Evolutionary conservation across 2,329 filamentous ascomycete species (phyloP).

Genomic region (Zymoseptoria pseudotritici): DNA sequence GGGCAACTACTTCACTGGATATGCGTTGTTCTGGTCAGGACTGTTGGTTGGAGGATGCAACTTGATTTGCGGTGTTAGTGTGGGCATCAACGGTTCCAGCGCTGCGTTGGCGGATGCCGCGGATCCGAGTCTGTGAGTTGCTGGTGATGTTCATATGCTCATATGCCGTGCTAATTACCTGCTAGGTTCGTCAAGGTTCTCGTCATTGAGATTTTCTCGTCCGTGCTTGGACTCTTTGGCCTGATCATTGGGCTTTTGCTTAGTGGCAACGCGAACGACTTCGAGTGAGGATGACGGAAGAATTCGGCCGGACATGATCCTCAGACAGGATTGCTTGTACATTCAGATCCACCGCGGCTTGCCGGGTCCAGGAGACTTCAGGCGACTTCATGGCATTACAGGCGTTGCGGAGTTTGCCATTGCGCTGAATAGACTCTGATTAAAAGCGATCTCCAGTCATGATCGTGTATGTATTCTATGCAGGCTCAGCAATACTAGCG

Average conservation of each 20-base stretch:
- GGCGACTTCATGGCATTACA: not conserved
- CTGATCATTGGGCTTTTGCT: conserved; percentile 90
- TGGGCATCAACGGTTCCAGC: conserved; percentile 96
- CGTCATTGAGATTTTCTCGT: conserved; percentile 98
- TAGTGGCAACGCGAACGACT: conserved; percentile 73
- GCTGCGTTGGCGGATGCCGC: conserved; percentile 93
- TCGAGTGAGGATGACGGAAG: conserved; percentile 34
- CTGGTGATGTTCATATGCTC: not conserved
- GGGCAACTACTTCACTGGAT: conserved; percentile 88
- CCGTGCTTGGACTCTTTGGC: conserved; percentile 90
- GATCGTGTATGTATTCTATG: not conserved
- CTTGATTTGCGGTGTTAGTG: conserved; percentile 87
- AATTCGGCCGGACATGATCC: not conserved
- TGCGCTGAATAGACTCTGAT: not conserved
- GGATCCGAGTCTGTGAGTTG: conserved; percentile 73
- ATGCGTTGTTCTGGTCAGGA: conserved; percentile 91
- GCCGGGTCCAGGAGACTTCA: not conserved
- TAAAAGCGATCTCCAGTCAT: not conserved
- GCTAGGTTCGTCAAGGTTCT: conserved; percentile 93
- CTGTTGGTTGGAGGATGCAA: conserved; percentile 94
- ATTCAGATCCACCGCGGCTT: not conserved
- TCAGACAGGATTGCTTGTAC: not conserved
- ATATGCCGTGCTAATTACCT: conserved; percentile 5
- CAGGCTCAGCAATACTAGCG: not conserved
- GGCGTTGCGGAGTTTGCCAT: not conserved